These are phyloP conservation scores for Ogataea corticis DNA, from an alignment of 805 yeast genomes.

Conservation along the genomic window DNA sequence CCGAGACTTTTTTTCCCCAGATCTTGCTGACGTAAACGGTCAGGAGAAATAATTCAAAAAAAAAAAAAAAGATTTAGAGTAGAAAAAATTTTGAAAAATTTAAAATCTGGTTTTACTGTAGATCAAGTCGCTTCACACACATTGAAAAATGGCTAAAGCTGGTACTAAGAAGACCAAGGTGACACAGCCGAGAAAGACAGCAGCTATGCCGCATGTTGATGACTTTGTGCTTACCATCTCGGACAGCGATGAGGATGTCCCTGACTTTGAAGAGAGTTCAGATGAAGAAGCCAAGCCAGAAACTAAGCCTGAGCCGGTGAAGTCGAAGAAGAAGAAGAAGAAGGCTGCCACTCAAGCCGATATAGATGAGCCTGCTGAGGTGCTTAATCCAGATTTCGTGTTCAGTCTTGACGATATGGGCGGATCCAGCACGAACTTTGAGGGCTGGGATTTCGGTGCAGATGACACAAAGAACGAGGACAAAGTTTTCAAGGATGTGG, in stretches of 20 bases:
- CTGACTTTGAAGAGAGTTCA: conserved; percentile 38
- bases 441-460: conserved; percentile 84
- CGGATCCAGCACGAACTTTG: conserved; percentile 41
- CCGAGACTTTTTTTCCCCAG: conserved; percentile 2
- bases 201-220: conserved; percentile 14
- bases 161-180: background rate
- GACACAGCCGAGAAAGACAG: conserved; percentile 1
- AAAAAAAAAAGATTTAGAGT: background rate
- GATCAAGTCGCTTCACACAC: no score
- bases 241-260: conserved; percentile 71
- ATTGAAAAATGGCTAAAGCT: background rate
- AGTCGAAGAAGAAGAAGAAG: conserved; percentile 16
- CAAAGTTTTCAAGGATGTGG: conserved; percentile 58
- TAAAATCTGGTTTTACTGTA: background rate
- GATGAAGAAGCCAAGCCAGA: conserved; percentile 33
- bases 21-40: conserved; percentile 1
- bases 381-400: conserved; percentile 70
- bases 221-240: conserved; percentile 76
- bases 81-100: background rate
- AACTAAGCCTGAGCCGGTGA: background rate
- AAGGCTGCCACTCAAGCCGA: conserved; percentile 24
- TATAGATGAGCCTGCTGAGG: conserved; percentile 42
- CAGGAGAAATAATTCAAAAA: background rate
- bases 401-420: conserved; percentile 61
- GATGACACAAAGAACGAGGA: conserved; percentile 34